These are phyloP conservation scores for Citrus trifoliata DNA, from an alignment of 345 rosid genomes.

Conservation along the genomic window DNA sequence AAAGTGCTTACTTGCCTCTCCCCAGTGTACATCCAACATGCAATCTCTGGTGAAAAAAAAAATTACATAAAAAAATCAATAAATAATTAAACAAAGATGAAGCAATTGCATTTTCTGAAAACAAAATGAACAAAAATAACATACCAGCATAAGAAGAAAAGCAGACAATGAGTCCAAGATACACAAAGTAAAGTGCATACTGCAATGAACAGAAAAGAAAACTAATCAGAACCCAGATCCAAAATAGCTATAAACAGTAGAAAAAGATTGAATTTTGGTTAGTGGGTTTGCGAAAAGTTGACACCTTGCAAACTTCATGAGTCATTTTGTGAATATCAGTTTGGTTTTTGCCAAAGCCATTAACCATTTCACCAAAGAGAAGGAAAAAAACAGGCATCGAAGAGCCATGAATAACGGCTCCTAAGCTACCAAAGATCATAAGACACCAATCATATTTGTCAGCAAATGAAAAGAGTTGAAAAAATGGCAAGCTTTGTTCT, in stretches of 20 bases:
- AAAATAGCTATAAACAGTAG: neutral
- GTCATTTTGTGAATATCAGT: slow-evolving; percentile 85
- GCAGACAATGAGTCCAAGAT: slow-evolving; percentile 95
- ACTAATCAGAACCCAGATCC: slow-evolving; percentile 51
- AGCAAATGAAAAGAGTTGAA: slow-evolving; percentile 89
- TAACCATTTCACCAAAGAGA: slow-evolving; percentile 95
- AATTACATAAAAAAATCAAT: neutral
- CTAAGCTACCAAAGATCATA: slow-evolving; percentile 78
- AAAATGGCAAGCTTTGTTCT: slow-evolving; percentile 92
- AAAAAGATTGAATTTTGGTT: neutral
- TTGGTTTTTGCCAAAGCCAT: slow-evolving; percentile 97
- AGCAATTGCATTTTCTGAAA: neutral
- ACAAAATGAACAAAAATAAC: neutral
- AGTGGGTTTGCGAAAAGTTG: neutral
- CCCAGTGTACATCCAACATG: slow-evolving; percentile 99
- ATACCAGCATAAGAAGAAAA: slow-evolving; percentile 94
- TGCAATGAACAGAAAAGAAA: slow-evolving; percentile 34
- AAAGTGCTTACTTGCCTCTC: slow-evolving; percentile 91
- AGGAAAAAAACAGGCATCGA: slow-evolving; percentile 98
- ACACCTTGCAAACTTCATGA: slow-evolving; percentile 86
- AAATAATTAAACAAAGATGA: no score
- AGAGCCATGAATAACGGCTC: slow-evolving; percentile 93
- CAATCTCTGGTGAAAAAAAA: slow-evolving; percentile 56
- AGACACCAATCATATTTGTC: slow-evolving; percentile 78
- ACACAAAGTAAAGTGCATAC: slow-evolving; percentile 95